Conservation (phyloP, 176 grass and related monocot species). For the Triticum turgidum region DNA sequence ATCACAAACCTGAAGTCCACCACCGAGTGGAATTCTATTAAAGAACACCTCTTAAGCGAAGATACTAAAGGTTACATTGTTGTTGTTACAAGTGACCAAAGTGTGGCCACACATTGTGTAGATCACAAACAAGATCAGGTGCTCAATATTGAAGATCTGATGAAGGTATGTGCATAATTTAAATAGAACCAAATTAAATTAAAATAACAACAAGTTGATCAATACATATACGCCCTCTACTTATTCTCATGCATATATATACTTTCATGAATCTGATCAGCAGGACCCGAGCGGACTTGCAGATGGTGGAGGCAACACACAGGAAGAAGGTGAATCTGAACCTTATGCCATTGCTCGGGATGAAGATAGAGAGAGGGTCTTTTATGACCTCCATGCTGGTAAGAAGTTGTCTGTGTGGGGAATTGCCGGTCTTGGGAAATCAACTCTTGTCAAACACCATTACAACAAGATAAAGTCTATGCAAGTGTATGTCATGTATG, state of each 20-base stretch:
- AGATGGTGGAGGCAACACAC: not conserved
- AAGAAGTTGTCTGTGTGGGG: not conserved
- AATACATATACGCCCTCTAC: no score
- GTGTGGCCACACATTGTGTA: not conserved
- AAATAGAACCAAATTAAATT: not conserved
- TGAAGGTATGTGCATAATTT: not conserved
- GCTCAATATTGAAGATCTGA: not conserved
- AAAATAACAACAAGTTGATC: not conserved
- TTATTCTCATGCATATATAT: not conserved
- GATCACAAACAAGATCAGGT: not conserved
- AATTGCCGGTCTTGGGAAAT: no score
- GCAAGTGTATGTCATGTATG: no score
- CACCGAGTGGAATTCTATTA: not conserved
- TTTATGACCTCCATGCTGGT: not conserved
- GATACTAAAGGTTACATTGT: not conserved
- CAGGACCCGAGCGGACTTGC: not conserved
- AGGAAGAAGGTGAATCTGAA: not conserved
- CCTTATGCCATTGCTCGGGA: not conserved
- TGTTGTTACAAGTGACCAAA: not conserved
- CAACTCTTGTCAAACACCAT: no score
- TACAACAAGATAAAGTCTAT: no score
- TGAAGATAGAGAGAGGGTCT: not conserved
- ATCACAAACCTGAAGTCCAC: not conserved
- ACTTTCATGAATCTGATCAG: not conserved
- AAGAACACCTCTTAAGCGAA: not conserved